These are phyloP conservation scores for Thelephora aurantiotincta DNA, from an alignment of 768 basidiomycete genomes.

Conservation along the genomic window DNA sequence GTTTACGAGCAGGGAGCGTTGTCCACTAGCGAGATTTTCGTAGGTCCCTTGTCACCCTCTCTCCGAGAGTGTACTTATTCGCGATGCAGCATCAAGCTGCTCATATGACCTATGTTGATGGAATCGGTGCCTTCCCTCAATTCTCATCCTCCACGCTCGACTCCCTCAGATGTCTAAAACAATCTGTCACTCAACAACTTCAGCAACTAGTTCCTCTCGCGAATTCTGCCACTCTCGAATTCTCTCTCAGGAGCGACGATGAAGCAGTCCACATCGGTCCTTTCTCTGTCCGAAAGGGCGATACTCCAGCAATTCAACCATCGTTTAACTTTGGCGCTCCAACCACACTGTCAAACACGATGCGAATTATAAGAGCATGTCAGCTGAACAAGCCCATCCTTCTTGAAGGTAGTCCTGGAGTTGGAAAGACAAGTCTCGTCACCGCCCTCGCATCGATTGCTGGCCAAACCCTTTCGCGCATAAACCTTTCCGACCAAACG, in stretches of 20 bases:
- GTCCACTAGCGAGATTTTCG: slow-evolving; percentile 45
- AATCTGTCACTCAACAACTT: slow-evolving; percentile 40
- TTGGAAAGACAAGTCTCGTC: slow-evolving; percentile 92
- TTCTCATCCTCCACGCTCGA: slow-evolving; percentile 46
- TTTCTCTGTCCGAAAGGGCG: slow-evolving; percentile 59
- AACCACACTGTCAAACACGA: slow-evolving; percentile 76
- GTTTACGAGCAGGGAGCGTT: slow-evolving; percentile 25
- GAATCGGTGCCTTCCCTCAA: slow-evolving; percentile 68
- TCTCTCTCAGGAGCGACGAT: neutral
- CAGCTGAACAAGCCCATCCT: slow-evolving; percentile 87
- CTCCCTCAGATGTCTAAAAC: slow-evolving; percentile 45
- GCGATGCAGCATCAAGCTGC: slow-evolving; percentile 73
- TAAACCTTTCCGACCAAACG: slow-evolving; percentile 97
- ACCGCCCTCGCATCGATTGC: slow-evolving; percentile 71
- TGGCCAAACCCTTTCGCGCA: slow-evolving; percentile 73
- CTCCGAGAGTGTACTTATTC: slow-evolving; percentile 4
- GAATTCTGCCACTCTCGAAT: slow-evolving; percentile 2
- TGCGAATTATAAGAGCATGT: slow-evolving; percentile 79
- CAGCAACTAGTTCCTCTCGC: slow-evolving; percentile 37
- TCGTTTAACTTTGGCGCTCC: slow-evolving; percentile 78
- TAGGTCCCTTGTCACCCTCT: slow-evolving; percentile 22
- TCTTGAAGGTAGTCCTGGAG: slow-evolving; percentile 94
- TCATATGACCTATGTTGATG: slow-evolving; percentile 85
- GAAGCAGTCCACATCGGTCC: slow-evolving; percentile 45
- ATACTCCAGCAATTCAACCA: slow-evolving; percentile 18